These are phyloP conservation scores for Leptographium wingfieldii DNA, from an alignment of 2,329 filamentous ascomycete genomes.

Conservation along the genomic window DNA sequence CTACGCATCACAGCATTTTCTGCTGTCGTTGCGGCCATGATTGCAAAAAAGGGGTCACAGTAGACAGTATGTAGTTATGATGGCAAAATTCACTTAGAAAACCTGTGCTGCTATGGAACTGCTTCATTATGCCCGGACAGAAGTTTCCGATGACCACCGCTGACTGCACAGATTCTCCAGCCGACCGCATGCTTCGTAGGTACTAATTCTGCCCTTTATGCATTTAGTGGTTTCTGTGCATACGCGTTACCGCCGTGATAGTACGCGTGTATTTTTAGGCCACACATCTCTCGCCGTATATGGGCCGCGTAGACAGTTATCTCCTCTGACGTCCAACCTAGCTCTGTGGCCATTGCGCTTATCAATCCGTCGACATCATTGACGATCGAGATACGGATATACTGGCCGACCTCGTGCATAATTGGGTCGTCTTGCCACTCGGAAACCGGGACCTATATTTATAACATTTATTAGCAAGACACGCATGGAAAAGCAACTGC, in stretches of 20 bases:
- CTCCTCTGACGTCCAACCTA: constrained; percentile 12
- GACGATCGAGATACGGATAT: constrained; percentile 2
- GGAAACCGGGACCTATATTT: constrained; percentile 11
- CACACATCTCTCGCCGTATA: constrained; percentile 9
- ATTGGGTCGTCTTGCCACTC: constrained; percentile 22
- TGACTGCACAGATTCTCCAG: too few species aligned
- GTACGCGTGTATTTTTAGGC: constrained; percentile 7
- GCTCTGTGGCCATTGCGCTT: constrained; percentile 5
- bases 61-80: neutral
- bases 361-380: constrained; percentile 12
- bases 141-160: too few species aligned
- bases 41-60: neutral
- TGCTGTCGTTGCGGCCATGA: neutral
- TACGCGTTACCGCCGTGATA: constrained; percentile 5
- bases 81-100: too few species aligned
- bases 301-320: constrained; percentile 11
- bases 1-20: neutral
- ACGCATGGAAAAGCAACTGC: too few species aligned
- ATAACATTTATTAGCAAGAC: too few species aligned
- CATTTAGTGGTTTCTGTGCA: constrained; percentile 9
- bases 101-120: too few species aligned
- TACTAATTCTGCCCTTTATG: too few species aligned
- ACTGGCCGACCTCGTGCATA: constrained; percentile 16
- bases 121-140: too few species aligned
- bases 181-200: too few species aligned